Base-by-base conservation (phyloP, 768 basidiomycete genomes). In the Cystofilobasidium macerans region DNA sequence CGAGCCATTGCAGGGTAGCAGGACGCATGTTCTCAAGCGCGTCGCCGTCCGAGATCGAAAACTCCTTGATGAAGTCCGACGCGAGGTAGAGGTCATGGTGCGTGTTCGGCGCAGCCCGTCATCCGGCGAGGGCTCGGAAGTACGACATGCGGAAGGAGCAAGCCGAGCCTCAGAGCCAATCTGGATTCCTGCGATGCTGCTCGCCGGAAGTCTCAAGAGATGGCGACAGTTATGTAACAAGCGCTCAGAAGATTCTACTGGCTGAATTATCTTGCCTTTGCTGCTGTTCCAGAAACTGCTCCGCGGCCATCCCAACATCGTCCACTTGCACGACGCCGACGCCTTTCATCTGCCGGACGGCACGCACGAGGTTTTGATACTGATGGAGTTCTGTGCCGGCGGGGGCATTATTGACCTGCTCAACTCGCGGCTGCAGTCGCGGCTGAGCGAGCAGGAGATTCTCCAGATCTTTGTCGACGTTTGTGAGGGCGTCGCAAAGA, bases 321-420 rank as follows among this genome's bases (percentile, higher is more conserved):
- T 95, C 63, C 85, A 95, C 75, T 85, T 97, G 75, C 89, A 97
- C 73, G 94, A 94, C 77, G 92, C 94, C 18, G 67, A 68, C 38
- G 67, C 67, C 9, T 68, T 68, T 51, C 83, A 85, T 71, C 81
- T 89, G 75, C 80, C 89, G 7, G 86, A 85, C 71, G 89, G 89
- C 35, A 82, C 84, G 56, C 91, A 87, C 73, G 95, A 98, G 76
- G 93, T 98, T 22, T 95, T 95, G 75, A 98, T 99, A 75, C 82
- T 99, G 68, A 99, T 99, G 95, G 95, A 99, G 75, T 95, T 86
- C 76, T 94, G 91, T 75, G 81, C 89, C 69, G 92, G 92, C 57
- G 95, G 95, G 43, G 95, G 95, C 40, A 97, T 99, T 70, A 98
- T 99, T 77, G 95, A 99, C 78, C 92, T 98, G 86, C 92, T 99